A percentile compares a stretch with the other conserved stretches of the same genome.
Evolutionary conservation across 2,329 filamentous ascomycete genomes (phyloP).

Genomic region (Sordariomycetes sp.): DNA sequence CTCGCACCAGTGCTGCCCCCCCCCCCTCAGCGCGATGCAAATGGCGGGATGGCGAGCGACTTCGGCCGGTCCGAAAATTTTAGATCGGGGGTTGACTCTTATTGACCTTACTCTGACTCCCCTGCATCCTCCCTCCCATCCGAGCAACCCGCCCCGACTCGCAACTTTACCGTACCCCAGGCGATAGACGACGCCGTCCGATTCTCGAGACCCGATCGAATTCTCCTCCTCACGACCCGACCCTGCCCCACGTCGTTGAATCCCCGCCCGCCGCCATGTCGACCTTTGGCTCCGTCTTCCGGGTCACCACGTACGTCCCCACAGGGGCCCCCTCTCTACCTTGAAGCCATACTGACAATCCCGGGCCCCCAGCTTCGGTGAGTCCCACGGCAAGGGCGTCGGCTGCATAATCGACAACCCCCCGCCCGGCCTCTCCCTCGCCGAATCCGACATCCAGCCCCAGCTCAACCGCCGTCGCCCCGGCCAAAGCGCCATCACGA

Average conservation of each 20-base stretch:
- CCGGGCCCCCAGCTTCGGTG: conserved; percentile 25
- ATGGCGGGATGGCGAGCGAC: background rate
- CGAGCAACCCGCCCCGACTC: background rate
- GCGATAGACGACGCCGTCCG: background rate
- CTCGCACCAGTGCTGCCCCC: no score
- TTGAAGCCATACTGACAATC: conserved; percentile 2
- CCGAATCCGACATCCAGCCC: conserved; percentile 80
- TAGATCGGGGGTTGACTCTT: background rate
- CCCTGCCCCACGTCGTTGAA: conserved; percentile 6
- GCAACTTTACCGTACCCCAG: background rate
- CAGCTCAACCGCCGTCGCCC: conserved; percentile 86
- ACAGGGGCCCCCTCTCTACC: background rate
- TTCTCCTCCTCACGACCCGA: background rate
- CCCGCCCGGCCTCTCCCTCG: conserved; percentile 76
- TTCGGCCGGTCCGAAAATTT: background rate
- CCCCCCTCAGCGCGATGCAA: no score
- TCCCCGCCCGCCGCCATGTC: conserved; percentile 47
- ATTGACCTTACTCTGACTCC: background rate
- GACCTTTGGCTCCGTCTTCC: conserved; percentile 73
- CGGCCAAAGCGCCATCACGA: conserved; percentile 81
- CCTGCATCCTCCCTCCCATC: background rate
- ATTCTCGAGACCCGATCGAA: background rate
- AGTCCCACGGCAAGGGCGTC: conserved; percentile 81
- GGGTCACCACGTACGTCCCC: conserved; percentile 61
- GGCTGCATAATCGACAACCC: conserved; percentile 91